Conservation (phyloP, 257 asterid species). For the Linderniella brevidens region DNA sequence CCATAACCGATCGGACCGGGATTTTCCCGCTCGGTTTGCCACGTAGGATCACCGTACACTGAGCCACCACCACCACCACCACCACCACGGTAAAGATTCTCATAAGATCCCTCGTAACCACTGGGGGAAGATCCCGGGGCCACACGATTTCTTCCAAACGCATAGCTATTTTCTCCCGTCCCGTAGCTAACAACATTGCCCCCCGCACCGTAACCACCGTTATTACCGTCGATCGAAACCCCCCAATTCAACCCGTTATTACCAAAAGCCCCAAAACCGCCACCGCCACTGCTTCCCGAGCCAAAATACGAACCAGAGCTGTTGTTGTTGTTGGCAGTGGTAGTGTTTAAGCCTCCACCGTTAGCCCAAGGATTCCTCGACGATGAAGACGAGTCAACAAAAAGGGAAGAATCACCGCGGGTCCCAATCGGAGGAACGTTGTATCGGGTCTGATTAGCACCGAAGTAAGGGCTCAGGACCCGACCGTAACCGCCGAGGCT, state of each 20-base stretch:
- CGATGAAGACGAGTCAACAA: slow-evolving; percentile 29
- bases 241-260: slow-evolving; percentile 35
- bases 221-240: slow-evolving; percentile 18
- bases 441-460: slow-evolving; percentile 37
- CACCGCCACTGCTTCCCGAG: slow-evolving; percentile 24
- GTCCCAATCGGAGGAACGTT: slow-evolving; percentile 56
- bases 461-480: slow-evolving; percentile 45
- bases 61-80: too few species aligned
- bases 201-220: slow-evolving; percentile 20
- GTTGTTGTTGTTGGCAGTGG: slow-evolving; percentile 17
- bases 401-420: slow-evolving; percentile 34
- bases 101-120: too few species aligned
- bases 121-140: slow-evolving; percentile 19
- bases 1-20: slow-evolving; percentile 20
- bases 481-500: slow-evolving; percentile 39
- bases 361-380: slow-evolving; percentile 42
- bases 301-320: slow-evolving; percentile 26
- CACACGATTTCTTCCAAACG: slow-evolving; percentile 22
- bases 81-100: slow-evolving; percentile 24
- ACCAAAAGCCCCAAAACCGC: slow-evolving; percentile 23
- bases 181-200: too few species aligned
- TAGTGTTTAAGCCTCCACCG: slow-evolving; percentile 24
- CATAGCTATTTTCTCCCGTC: slow-evolving; percentile 19
- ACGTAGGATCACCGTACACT: slow-evolving; percentile 43
- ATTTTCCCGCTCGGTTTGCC: slow-evolving; percentile 36